Evolutionary conservation across 2,329 filamentous ascomycete species (phyloP).

Genomic region (Hypoxylon sp.): DNA sequence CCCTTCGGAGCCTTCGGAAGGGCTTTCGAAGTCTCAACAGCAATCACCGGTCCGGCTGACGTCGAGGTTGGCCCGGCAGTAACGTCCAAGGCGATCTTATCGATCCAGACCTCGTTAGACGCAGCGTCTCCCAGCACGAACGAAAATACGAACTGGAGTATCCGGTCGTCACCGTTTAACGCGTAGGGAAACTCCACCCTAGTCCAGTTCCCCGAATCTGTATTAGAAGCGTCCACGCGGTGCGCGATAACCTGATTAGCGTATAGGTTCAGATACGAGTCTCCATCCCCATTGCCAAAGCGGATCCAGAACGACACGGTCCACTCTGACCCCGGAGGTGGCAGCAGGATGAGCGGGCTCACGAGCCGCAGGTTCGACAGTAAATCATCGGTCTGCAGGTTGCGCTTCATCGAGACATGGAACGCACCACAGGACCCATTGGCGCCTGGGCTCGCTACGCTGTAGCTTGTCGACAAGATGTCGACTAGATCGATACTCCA

Average conservation of each 20-base stretch:
- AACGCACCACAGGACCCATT: conserved; percentile 46
- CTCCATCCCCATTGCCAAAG: conserved; percentile 51
- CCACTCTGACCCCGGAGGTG: conserved; percentile 25
- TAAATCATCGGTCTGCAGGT: conserved; percentile 44
- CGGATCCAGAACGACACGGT: conserved; percentile 44
- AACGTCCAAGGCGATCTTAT: conserved; percentile 41
- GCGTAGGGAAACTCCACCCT: conserved; percentile 64
- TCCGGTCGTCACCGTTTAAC: conserved; percentile 36
- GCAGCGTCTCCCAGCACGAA: conserved; percentile 38
- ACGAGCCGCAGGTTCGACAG: conserved; percentile 45
- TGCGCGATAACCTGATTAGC: conserved; percentile 59
- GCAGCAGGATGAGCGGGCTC: conserved; percentile 38
- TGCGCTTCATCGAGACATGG: conserved; percentile 43
- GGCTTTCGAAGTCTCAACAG: conserved; percentile 6
- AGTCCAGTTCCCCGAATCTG: conserved; percentile 54
- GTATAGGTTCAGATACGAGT: conserved; percentile 52
- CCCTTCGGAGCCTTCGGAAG: neutral
- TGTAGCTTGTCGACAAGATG: conserved; percentile 47
- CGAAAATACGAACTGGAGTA: conserved; percentile 46
- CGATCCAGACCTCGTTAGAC: conserved; percentile 44
- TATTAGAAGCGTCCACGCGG: conserved; percentile 58
- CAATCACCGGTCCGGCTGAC: conserved; percentile 12
- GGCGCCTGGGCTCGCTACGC: conserved; percentile 33
- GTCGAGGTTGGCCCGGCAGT: conserved; percentile 18
- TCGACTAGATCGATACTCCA: conserved; percentile 50